Conservation (phyloP, 2,329 filamentous ascomycete species). For the Tricladium varicosporioides region DNA sequence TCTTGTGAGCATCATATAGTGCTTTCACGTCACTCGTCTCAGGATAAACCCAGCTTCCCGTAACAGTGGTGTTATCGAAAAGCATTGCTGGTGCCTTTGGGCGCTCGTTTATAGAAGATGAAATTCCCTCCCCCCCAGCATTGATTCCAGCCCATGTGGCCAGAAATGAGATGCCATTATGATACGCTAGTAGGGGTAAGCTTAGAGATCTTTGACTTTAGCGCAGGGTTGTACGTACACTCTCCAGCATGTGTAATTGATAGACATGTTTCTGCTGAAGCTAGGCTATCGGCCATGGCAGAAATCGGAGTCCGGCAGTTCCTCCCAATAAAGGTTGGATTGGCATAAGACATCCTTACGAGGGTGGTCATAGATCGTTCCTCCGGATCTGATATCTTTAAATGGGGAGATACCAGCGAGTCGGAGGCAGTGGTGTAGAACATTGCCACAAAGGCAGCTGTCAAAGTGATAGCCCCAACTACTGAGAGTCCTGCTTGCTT, state of each 20-base stretch:
- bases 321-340: conserved; percentile 53
- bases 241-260: conserved; percentile 69
- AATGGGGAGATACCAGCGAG: conserved; percentile 70
- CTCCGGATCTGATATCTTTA: conserved; percentile 57
- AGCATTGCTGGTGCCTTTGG: conserved; percentile 62
- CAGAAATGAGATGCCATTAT: conserved; percentile 65
- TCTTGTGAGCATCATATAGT: conserved; percentile 46
- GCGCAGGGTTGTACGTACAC: conserved; percentile 33
- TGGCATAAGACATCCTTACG: conserved; percentile 62
- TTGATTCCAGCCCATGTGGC: conserved; percentile 52
- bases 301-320: conserved; percentile 63
- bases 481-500: conserved; percentile 62
- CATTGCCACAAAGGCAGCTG: conserved; percentile 63
- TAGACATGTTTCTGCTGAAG: conserved; percentile 57
- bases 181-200: conserved; percentile 49
- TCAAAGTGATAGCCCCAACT: conserved; percentile 62
- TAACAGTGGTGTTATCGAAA: conserved; percentile 71
- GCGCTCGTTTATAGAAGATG: conserved; percentile 44
- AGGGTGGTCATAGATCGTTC: conserved; percentile 49
- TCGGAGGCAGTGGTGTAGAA: conserved; percentile 77
- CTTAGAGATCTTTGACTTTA: background rate
- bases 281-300: conserved; percentile 36
- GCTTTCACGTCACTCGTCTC: conserved; percentile 50
- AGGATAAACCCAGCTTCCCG: conserved; percentile 65
- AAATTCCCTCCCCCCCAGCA: conserved; percentile 41